Base-by-base conservation (phyloP, 1,139 yeast genomes). In the Pneumocystis oryctolagi region DNA sequence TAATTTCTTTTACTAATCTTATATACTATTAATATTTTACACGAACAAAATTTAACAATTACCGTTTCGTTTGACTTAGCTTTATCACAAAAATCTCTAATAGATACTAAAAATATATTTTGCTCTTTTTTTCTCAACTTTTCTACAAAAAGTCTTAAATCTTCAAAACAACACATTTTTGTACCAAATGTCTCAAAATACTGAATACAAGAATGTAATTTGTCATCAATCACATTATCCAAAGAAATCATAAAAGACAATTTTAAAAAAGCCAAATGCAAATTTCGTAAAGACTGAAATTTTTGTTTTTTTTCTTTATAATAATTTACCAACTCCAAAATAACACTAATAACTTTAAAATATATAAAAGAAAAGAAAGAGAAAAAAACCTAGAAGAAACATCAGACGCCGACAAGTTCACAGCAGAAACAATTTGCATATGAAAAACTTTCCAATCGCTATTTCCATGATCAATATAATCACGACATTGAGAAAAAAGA, bases 161-260 rank as follows among this genome's bases (percentile, higher is more conserved):
- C 95, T 55, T 76, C 75, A 67, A 77, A 83, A 47, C 88, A 84
- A 68, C 87, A 84, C 37, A 80, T 74, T 69, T 86, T 87, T 61
- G 74, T 67, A 9, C 80, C 79, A 69, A 77, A 79, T 4, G 67
- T 67, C 0, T 70, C 64, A 66, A 81, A 77, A 70, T 85, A 88
- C 0, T 68, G 68, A 1, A 69, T 67, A 1, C 81, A 69, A 0
- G 78, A 73, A 0, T 69, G 67, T 2, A 70, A 66, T 2, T 59
- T 59, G 16, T 47, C 28, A 6, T 31, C 39, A 32, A 16, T 30
- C 2, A 12, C 20, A 25, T 32, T 20, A 32, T n/a, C 28, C 2
- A 18, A 20, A 12, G 47, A 14, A 25, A 37, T 28, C 35, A n/a
- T 28, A 64, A 37, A 25, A 28, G 55, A 32, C 55, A 40, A 40